These are phyloP conservation scores for Sugiyamaella castrensis DNA, from an alignment of 1,139 yeast species.

Conservation along the genomic window DNA sequence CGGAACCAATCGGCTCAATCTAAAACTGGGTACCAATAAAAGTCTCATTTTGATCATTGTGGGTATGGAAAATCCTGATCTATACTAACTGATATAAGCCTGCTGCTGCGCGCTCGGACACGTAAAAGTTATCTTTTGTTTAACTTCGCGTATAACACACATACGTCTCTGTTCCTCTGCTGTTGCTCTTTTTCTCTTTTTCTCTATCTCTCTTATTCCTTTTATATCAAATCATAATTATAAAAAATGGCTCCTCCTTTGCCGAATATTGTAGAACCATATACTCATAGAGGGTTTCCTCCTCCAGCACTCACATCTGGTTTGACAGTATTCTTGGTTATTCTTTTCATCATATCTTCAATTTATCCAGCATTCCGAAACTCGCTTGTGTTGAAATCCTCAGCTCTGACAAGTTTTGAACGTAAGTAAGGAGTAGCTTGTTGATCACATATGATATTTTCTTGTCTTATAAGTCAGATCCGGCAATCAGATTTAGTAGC, in stretches of 20 bases:
- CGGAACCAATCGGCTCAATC: no score
- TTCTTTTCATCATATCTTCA: constrained; percentile 38
- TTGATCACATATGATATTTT: background rate
- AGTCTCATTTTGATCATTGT: no score
- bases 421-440: constrained; percentile 25
- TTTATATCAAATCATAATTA: background rate
- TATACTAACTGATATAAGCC: no score
- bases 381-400: constrained; percentile 50
- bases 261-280: constrained; percentile 17
- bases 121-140: no score
- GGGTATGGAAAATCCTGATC: no score
- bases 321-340: constrained; percentile 51
- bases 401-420: constrained; percentile 55
- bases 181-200: no score
- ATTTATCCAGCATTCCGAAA: constrained; percentile 36
- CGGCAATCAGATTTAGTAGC: background rate
- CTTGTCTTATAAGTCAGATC: background rate
- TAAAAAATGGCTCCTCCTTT: constrained; percentile 5
- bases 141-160: no score
- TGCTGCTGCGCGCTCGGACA: no score
- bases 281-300: constrained; percentile 15
- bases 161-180: no score
- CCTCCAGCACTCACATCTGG: constrained; percentile 73
- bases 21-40: no score
- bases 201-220: no score